Evolutionary conservation across 2,329 filamentous ascomycete genomes (phyloP).

Genomic region (Colletotrichum gloeosporioides): DNA sequence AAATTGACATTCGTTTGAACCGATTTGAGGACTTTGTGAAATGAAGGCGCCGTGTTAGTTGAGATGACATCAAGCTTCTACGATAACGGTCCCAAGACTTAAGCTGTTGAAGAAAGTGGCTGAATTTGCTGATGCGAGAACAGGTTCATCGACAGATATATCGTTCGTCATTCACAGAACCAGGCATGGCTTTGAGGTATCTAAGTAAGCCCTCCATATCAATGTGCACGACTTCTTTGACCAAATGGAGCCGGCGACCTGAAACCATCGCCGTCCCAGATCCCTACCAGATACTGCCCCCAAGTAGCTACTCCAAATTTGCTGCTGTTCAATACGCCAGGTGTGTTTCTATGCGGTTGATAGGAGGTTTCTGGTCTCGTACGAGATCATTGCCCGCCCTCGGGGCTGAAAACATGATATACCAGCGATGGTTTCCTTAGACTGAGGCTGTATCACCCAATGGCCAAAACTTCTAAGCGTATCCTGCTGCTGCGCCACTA

Average conservation of each 20-base stretch:
- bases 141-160: background rate
- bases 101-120: background rate
- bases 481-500: background rate
- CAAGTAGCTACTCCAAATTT: too few species aligned
- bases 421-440: background rate
- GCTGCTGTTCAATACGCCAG: too few species aligned
- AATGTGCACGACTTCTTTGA: background rate
- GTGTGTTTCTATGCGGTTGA: too few species aligned
- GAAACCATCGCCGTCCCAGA: too few species aligned
- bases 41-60: background rate
- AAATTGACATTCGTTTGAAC: conserved; percentile 32
- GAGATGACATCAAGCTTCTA: background rate
- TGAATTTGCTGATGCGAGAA: background rate
- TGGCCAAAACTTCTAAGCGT: background rate
- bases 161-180: background rate
- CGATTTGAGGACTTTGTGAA: background rate
- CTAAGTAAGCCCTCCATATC: too few species aligned
- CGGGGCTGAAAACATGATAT: background rate
- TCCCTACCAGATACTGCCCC: too few species aligned
- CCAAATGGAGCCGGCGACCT: background rate
- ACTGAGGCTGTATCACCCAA: background rate
- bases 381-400: too few species aligned
- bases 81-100: background rate
- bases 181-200: background rate
- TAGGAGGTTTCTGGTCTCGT: too few species aligned